Evolutionary conservation across 768 basidiomycete genomes (phyloP).

Genomic region (Pulveroboletus sp.): DNA sequence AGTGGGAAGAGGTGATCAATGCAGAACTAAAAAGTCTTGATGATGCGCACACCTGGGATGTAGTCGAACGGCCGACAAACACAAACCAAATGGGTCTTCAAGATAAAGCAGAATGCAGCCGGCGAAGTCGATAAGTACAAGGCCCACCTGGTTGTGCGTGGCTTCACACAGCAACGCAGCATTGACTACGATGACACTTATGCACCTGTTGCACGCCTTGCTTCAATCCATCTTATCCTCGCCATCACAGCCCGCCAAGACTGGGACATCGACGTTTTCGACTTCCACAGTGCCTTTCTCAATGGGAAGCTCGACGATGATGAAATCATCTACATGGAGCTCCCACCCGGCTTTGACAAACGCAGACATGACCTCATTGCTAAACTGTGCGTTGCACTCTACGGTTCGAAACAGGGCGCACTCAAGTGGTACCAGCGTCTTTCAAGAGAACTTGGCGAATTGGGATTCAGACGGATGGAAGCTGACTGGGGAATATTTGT

Average conservation of each 20-base stretch:
- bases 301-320: too few species aligned
- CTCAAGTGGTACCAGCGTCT: constrained; percentile 8
- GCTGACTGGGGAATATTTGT: too few species aligned
- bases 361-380: background rate
- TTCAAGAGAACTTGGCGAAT: accelerated
- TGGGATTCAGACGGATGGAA: background rate
- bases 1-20: constrained; percentile 24
- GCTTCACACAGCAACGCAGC: constrained; percentile 38
- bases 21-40: too few species aligned
- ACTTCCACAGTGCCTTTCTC: constrained; percentile 11
- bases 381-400: background rate
- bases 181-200: constrained; percentile 40
- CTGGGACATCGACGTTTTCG: constrained; percentile 12
- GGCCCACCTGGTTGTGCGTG: constrained; percentile 40
- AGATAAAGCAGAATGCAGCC: constrained; percentile 38
- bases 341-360: background rate
- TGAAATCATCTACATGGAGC: too few species aligned
- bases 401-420: too few species aligned
- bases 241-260: constrained; percentile 1
- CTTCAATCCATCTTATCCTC: constrained; percentile 18
- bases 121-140: too few species aligned
- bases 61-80: constrained; percentile 24
- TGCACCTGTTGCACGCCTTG: constrained; percentile 28
- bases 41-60: constrained; percentile 33
- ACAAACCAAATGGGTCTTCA: constrained; percentile 40